Conservation (phyloP, 495 filamentous ascomycete genomes). For the Barbatosphaeria neglecta region DNA sequence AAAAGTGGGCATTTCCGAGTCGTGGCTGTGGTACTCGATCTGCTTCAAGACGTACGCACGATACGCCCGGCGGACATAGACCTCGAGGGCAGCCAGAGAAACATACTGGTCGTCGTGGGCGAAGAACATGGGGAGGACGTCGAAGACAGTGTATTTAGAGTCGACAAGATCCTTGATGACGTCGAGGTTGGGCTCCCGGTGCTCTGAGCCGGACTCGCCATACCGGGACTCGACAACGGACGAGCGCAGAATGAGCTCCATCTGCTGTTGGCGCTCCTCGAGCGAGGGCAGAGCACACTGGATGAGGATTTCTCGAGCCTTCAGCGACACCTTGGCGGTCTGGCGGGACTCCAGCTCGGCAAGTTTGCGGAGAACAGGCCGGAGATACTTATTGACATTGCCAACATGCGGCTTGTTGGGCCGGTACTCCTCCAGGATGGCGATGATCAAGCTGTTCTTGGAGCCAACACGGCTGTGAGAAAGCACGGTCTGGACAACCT, state of each 20-base stretch:
- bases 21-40: conserved; percentile 71
- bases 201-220: conserved; percentile 94
- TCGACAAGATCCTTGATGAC: conserved; percentile 95
- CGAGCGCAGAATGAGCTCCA: conserved; percentile 97
- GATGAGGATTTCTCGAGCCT: conserved; percentile 92
- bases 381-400: conserved; percentile 82
- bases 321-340: conserved; percentile 90
- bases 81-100: conserved; percentile 82
- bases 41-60: conserved; percentile 84
- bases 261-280: conserved; percentile 86
- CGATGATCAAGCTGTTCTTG: conserved; percentile 89
- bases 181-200: conserved; percentile 77
- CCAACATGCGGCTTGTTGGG: conserved; percentile 86
- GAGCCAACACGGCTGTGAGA: conserved; percentile 85
- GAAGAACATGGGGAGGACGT: conserved; percentile 90
- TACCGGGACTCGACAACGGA: conserved; percentile 96
- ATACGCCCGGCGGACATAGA: conserved; percentile 93
- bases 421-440: conserved; percentile 86
- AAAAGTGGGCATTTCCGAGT: conserved; percentile 65
- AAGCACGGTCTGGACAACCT: conserved; percentile 76
- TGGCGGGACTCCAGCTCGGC: conserved; percentile 81
- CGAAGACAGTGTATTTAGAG: conserved; percentile 95
- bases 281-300: conserved; percentile 93
- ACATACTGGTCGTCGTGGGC: conserved; percentile 91
- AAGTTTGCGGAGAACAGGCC: conserved; percentile 68